A percentile compares a stretch with the other conserved stretches of the same genome.
Evolutionary conservation across 805 yeast species (phyloP).

Genomic region (Candida sanyiensis): DNA sequence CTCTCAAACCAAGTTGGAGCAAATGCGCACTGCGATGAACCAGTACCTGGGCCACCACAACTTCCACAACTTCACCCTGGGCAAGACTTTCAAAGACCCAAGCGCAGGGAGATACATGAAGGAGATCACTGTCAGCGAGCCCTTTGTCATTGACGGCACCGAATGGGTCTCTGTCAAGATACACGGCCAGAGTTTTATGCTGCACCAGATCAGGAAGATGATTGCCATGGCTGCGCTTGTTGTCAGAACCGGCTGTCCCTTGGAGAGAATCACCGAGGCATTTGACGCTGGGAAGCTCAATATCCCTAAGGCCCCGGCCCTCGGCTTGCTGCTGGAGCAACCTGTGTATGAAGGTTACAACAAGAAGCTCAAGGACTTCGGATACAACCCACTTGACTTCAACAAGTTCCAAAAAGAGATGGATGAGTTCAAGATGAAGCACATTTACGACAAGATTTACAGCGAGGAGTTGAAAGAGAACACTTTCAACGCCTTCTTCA

Average conservation of each 20-base stretch:
- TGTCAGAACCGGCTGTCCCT: conserved; percentile 81
- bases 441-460: conserved; percentile 88
- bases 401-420: conserved; percentile 60
- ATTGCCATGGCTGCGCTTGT: conserved; percentile 88
- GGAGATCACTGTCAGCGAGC: conserved; percentile 71
- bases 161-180: conserved; percentile 96
- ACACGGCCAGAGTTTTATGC: conserved; percentile 97
- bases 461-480: conserved; percentile 85
- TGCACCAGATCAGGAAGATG: conserved; percentile 97
- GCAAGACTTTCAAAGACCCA: conserved; percentile 78
- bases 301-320: conserved; percentile 96
- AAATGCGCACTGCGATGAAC: conserved; percentile 63
- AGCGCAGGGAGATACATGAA: conserved; percentile 83
- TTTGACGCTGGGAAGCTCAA: conserved; percentile 71
- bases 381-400: conserved; percentile 72
- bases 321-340: conserved; percentile 82
- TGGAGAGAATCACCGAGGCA: conserved; percentile 67
- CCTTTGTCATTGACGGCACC: conserved; percentile 86
- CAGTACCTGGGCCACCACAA: conserved; percentile 84
- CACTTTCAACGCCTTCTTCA: conserved; percentile 84
- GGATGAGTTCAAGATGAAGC: conserved; percentile 80
- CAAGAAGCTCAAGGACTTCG: conserved; percentile 60
- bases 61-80: conserved; percentile 83
- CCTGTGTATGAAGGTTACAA: conserved; percentile 91
- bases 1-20: conserved; percentile 51